Evolutionary conservation across 768 basidiomycete genomes (phyloP), one percentile per base, ranked within the genome.

Genomic region (Tricholoma matsutake): DNA sequence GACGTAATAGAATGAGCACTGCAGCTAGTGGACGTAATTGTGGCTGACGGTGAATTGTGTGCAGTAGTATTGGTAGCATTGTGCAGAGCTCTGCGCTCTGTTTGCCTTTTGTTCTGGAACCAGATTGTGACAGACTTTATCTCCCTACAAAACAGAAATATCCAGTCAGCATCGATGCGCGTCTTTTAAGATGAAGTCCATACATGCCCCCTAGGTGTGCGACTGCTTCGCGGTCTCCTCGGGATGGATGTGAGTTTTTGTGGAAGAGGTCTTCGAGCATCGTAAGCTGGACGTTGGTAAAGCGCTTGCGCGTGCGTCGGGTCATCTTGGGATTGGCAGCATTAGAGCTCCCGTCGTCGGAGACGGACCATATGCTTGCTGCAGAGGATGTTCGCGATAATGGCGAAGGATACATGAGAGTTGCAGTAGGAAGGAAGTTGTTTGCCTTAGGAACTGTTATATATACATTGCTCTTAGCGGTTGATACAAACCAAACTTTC

Each of bases 71-170:
- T 71, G 61, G 66, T 59, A 2, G 69, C 73, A 57, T 75, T 79
- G 63, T 76, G 74, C 52, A 82, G 73, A 25, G 83, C 81, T 67
- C 83, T 83, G 66, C 85, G 83, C 64, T 86, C 85, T 41, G 83
- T 86, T 67, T 91, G 88, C 14, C 89, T 86, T 73, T 86, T 89
- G 71, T 92, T 92, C 73, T 92, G 89, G 71, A 91, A 91, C 89
- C 89, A 92, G 41, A 91, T 86, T n/a, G 88, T 87, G 57, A 87
- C 85, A 1, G 86, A 86, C 65, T 85, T 86, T 29, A 81, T 77
- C 69, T 87, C 86, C 86, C 86, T 87, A 25, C 22, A 62, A 16
- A 59, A 22, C 29, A 54, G 8, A 32, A 59, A 54, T n/a, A 4
- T 14, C 47, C 45, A 59, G 28, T 58, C 52, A 65, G 64, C 58